Percentiles rank a stretch among this genome's conserved stretches.
Evolutionary conservation across 257 asterid genomes (phyloP).

Genomic region (Coffea canephora): DNA sequence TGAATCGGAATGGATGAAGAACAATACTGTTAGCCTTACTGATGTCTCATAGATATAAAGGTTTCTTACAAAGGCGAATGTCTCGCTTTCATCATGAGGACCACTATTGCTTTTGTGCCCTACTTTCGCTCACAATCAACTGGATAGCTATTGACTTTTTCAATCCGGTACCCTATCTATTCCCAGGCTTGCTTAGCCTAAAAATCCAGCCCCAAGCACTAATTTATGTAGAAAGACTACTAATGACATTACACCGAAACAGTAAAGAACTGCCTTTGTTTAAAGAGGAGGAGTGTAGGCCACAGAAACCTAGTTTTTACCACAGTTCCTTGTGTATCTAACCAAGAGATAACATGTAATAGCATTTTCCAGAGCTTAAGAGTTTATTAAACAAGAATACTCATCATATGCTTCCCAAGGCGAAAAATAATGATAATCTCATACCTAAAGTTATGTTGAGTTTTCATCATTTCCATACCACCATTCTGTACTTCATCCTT

Average conservation of each 20-base stretch:
- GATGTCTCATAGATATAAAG: background rate
- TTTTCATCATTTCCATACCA: conserved; percentile 38
- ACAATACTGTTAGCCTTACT: background rate
- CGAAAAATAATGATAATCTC: conserved; percentile 12
- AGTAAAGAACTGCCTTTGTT: background rate
- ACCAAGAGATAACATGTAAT: background rate
- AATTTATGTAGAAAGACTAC: background rate
- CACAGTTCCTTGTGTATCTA: background rate
- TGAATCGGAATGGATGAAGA: background rate
- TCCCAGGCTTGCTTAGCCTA: conserved; percentile 1
- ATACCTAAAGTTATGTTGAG: conserved; percentile 61
- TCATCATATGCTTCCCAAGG: background rate
- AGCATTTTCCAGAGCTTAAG: background rate
- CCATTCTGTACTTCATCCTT: conserved; percentile 76
- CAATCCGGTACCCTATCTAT: background rate
- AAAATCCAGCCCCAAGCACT: background rate
- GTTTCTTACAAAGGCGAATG: background rate
- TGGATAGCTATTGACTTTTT: background rate
- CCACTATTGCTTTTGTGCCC: background rate
- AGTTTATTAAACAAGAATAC: background rate
- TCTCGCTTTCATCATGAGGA: background rate
- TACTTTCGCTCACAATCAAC: background rate
- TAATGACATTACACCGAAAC: background rate
- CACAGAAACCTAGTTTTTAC: background rate
- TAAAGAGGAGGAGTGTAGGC: background rate